Percentiles rank a stretch among this genome's conserved stretches.
Evolutionary conservation across 2,329 filamentous ascomycete genomes (phyloP).

Genomic region (Epichloe brachyelytri): DNA sequence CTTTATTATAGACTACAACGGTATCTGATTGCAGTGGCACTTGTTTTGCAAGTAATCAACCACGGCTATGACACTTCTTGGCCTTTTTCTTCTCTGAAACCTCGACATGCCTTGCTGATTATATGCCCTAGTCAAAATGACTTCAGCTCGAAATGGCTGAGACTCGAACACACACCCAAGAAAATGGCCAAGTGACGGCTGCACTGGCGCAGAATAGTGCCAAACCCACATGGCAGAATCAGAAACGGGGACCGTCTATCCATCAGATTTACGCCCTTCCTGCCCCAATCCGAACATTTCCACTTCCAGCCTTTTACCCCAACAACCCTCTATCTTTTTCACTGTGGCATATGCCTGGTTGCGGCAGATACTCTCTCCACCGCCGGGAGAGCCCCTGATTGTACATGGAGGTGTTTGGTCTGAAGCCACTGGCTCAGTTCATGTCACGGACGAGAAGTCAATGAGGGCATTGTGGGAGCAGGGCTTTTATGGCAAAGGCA

Average conservation of each 20-base stretch:
- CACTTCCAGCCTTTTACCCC: constrained; percentile 77
- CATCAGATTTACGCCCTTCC: constrained; percentile 72
- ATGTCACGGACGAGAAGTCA: constrained; percentile 63
- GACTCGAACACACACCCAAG: constrained; percentile 15
- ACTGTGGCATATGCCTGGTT: constrained; percentile 69
- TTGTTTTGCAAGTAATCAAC: constrained; percentile 2
- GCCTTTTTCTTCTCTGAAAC: background rate
- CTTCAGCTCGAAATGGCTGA: constrained; percentile 30
- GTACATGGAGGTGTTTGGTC: constrained; percentile 69
- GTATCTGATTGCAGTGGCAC: constrained; percentile 63
- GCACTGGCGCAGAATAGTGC: constrained; percentile 7
- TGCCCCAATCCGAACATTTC: constrained; percentile 67
- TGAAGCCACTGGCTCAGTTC: constrained; percentile 66
- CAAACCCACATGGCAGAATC: constrained; percentile 13
- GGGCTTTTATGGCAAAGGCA: constrained; percentile 95
- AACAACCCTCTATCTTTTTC: constrained; percentile 78
- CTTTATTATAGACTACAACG: constrained; percentile 82
- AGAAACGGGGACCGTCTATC: constrained; percentile 30
- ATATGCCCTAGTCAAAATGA: constrained; percentile 32
- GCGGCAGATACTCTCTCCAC: constrained; percentile 55
- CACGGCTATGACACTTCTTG: background rate
- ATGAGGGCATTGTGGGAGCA: constrained; percentile 85
- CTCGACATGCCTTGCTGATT: background rate
- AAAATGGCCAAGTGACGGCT: constrained; percentile 7
- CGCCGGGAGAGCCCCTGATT: constrained; percentile 49